A percentile compares a stretch with the other conserved stretches of the same genome.
Conservation (phyloP, 1,284 basidiomycete genomes). For the Polyporus tsugae region DNA sequence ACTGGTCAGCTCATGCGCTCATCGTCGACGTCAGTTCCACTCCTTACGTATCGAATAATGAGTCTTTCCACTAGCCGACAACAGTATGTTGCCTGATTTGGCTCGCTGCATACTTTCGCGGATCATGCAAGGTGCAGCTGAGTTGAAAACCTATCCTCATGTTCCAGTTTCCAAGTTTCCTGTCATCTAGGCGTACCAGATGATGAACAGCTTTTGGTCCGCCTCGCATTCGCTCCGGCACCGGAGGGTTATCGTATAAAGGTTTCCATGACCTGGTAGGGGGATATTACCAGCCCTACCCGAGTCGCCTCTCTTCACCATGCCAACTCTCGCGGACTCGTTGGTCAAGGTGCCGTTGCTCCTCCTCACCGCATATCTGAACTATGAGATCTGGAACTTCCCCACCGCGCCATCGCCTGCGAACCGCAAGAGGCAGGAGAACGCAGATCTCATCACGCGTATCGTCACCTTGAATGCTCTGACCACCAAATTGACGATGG, state of each 20-base stretch:
- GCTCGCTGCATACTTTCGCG: background rate
- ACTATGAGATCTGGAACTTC: conserved; percentile 7
- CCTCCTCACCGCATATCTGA: background rate
- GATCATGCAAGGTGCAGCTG: background rate
- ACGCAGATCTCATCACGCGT: background rate
- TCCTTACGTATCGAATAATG: background rate
- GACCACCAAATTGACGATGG: conserved; percentile 4
- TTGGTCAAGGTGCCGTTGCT: conserved; percentile 13
- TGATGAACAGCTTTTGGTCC: background rate
- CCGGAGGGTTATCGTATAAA: background rate
- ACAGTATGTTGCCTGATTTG: background rate
- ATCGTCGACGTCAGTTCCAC: background rate
- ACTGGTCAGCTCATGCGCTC: background rate
- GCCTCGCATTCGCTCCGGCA: background rate
- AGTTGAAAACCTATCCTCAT: background rate
- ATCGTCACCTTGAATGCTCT: conserved; percentile 3
- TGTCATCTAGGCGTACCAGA: too few relatives aligned
- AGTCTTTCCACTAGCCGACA: background rate
- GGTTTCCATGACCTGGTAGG: background rate
- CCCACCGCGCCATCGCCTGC: background rate
- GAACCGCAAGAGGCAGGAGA: conserved; percentile 8
- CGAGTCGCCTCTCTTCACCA: background rate
- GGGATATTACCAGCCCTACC: background rate
- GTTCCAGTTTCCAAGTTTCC: background rate
- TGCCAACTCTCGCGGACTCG: background rate